Evolutionary conservation across 2,329 filamentous ascomycete genomes (phyloP), one percentile per base, ranked within the genome.

Genomic region (Trichophyton verrucosum): DNA sequence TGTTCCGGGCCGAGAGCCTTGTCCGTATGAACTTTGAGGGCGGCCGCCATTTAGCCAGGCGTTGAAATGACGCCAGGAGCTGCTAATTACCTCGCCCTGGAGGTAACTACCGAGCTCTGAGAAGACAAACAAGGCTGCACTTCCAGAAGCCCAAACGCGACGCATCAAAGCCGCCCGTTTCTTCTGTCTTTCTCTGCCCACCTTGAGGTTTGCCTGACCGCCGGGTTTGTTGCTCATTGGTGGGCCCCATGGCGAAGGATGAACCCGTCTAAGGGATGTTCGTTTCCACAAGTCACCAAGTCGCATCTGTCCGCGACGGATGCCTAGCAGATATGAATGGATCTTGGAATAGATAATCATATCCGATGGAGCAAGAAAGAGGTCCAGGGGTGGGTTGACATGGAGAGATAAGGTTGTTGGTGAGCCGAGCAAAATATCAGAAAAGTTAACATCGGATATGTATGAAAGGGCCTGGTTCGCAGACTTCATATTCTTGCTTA

Each of bases 281-380:
- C 88, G 86, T 70, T 90, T 91, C 91, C 94, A 97, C 1, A 97
- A 76, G 66, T 89, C 85, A 0, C 89, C 88, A 1, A 97, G 80
- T 42, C 88, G 86, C 15, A 96, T 83, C 70, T 96, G 91, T 2
- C 91, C 89, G 61, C 91, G 84, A 59, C 90, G 86, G 64, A 97
- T 85, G 0, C 89, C 88, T 8, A 96, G 77, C 0, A 99, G 81
- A 67, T 96, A 97, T 1, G 89, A 82, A 71, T 95, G 91, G 63
- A 96, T 86, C n/a, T 81, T 81, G 0, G 90, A 88, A 73, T 97
- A 99, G 0, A 83, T 82, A 57, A 87, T 82, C 9, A 95, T 75
- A 68, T 97, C 91, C 0, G 85, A 79, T 3, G 82, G 78, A 9
- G 88, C 85, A 30, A 97, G 82, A 68, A 97, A 95, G 33, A 99